Conservation (phyloP, 2,329 filamentous ascomycete species). For the Microsporum audouinii region DNA sequence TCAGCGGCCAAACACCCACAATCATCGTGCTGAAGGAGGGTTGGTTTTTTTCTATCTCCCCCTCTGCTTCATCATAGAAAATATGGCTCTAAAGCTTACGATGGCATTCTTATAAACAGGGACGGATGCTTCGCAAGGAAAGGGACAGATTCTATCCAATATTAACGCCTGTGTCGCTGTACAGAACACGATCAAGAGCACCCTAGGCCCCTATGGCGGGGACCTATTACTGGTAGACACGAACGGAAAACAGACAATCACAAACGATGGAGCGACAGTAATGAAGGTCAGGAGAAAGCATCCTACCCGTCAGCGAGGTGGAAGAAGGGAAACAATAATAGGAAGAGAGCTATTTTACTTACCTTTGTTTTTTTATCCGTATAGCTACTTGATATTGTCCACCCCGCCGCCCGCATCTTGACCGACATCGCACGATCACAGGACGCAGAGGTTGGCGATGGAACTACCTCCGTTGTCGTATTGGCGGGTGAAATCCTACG, state of each 20-base stretch:
- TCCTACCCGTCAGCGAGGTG: too few relatives aligned
- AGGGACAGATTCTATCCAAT: slow-evolving; percentile 92
- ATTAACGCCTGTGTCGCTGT: slow-evolving; percentile 97
- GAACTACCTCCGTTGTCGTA: slow-evolving; percentile 94
- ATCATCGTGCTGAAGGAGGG: slow-evolving; percentile 98
- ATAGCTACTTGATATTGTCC: slow-evolving; percentile 92
- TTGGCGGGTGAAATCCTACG: slow-evolving; percentile 96
- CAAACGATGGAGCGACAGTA: slow-evolving; percentile 96
- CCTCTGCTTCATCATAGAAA: not conserved
- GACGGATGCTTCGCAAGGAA: slow-evolving; percentile 93
- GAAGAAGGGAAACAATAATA: too few relatives aligned
- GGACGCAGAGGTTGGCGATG: slow-evolving; percentile 97
- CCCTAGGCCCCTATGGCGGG: slow-evolving; percentile 89
- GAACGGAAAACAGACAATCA: slow-evolving; percentile 94
- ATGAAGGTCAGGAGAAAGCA: slow-evolving; percentile 63
- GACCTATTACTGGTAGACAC: slow-evolving; percentile 91
- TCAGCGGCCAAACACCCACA: slow-evolving; percentile 92
- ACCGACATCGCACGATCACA: slow-evolving; percentile 97
- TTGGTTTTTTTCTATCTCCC: slow-evolving; percentile 39
- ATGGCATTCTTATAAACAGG: slow-evolving; percentile 43
- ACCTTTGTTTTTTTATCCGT: not conserved
- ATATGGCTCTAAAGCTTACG: slow-evolving; percentile 11
- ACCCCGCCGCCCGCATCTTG: slow-evolving; percentile 91
- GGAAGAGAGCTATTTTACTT: not conserved
- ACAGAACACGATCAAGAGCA: slow-evolving; percentile 90